These are phyloP conservation scores for Senna tora DNA, from an alignment of 306 rosid genomes.

Conservation along the genomic window DNA sequence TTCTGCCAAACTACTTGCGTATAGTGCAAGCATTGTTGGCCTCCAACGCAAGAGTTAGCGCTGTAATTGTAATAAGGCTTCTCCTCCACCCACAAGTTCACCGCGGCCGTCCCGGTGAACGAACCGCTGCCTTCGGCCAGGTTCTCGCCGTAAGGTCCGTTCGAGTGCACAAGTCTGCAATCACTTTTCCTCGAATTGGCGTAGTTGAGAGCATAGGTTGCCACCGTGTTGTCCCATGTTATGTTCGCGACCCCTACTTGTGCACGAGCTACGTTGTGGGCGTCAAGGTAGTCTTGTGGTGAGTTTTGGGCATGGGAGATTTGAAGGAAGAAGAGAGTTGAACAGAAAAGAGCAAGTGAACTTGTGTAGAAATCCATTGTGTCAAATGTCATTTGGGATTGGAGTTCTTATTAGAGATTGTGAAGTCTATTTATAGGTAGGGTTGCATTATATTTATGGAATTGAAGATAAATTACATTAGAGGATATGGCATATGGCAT, in stretches of 20 bases:
- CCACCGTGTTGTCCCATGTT: constrained; percentile 26
- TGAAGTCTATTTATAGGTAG: neutral
- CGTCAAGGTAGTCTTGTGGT: constrained; percentile 22
- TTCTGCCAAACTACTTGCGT: constrained; percentile 48
- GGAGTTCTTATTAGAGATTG: neutral
- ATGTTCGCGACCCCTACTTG: constrained; percentile 15
- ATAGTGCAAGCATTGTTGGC: constrained; percentile 27
- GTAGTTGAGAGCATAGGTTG: constrained; percentile 15
- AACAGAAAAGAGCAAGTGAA: neutral
- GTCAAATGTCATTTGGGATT: neutral
- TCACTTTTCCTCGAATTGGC: neutral
- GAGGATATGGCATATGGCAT: too few relatives aligned
- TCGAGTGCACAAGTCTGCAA: constrained; percentile 31
- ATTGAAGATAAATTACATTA: too few relatives aligned
- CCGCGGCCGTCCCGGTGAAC: constrained; percentile 18
- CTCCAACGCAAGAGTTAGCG: constrained; percentile 38
- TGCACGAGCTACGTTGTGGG: constrained; percentile 39
- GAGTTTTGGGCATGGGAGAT: constrained; percentile 31
- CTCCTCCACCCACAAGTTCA: constrained; percentile 42
- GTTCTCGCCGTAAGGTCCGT: constrained; percentile 42
- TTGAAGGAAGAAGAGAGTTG: neutral
- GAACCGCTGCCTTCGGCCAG: constrained; percentile 20
- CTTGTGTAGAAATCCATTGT: neutral
- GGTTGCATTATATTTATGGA: neutral
- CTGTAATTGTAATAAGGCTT: constrained; percentile 32